Evolutionary conservation across 108 stramenopile species (phyloP), one percentile per base, ranked within the genome.

Genomic region (Nitzschia sp.): DNA sequence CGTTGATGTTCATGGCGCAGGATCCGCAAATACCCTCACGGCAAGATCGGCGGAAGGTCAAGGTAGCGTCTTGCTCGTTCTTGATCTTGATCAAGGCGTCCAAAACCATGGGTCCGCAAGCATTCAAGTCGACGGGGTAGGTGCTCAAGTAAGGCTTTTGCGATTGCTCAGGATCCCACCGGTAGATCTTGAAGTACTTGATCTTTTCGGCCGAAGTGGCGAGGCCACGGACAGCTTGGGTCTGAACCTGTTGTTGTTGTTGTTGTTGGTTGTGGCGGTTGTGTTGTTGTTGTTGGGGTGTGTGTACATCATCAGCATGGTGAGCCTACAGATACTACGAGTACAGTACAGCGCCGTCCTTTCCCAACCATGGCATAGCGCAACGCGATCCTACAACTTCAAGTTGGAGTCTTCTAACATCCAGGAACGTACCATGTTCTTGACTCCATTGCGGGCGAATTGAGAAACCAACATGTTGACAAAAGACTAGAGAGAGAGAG

Each of bases 1-100:
- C 98, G 71, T 97, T 85, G 71, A 98, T 97, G 79, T 98, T 98
- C 98, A 98, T 98, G 79, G 98, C 96, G 75, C 98, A 98, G 2
- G 88, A 90, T 70, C 98, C 98, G 69, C 98, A 98, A 70, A 98
- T 98, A 0, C 98, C 98, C 76, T 98, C 98, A 8, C 98, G 92
- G 76, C 98, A 98, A 8, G 93, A 94, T 21, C 98, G 85, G 48
- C 98, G 95, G 81, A 98, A 98, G 51, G 98, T 98, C 8, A 98
- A 72, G 19, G 95, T 92, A 0, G 98, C 91, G 71, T 97, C 94
- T 78, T 92, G 89, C 69, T 98, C 96, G 69, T 93, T 88, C 74
- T 98, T 98, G 63, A 98, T 98, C 79, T 98, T 98, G 79, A 98
- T 78, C 52, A 98, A 75, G 8, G 95, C 98, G 70, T 98, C 98